These are phyloP conservation scores for Phytophthora cactorum DNA, from an alignment of 352 stramenopile species.

Conservation along the genomic window DNA sequence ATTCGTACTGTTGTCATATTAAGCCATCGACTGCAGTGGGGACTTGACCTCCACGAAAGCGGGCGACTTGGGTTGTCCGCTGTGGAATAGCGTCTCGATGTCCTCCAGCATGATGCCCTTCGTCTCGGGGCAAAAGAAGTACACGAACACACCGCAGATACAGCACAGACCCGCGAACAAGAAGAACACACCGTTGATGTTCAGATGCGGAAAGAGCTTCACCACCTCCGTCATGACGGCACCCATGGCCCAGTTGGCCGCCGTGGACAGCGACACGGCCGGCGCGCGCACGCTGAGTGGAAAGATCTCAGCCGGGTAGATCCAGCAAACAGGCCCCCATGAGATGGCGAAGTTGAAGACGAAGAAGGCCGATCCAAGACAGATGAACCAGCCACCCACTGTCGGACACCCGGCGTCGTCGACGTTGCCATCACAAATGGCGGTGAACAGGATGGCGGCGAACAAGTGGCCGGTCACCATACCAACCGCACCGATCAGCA, in stretches of 20 bases:
- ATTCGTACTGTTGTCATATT: too few relatives aligned
- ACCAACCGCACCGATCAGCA: constrained; percentile 44
- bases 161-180: constrained; percentile 53
- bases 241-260: constrained; percentile 59
- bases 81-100: constrained; percentile 59
- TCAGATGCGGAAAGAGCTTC: constrained; percentile 57
- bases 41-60: constrained; percentile 41
- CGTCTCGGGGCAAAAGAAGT: constrained; percentile 56
- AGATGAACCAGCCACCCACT: constrained; percentile 31
- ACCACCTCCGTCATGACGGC: constrained; percentile 59
- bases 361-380: constrained; percentile 34
- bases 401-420: constrained; percentile 38
- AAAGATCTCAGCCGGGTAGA: constrained; percentile 51
- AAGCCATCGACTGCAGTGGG: not conserved
- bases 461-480: constrained; percentile 55
- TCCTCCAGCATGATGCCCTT: constrained; percentile 62
- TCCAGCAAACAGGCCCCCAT: constrained; percentile 46
- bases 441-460: constrained; percentile 46
- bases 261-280: constrained; percentile 54
- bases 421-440: constrained; percentile 41
- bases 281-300: constrained; percentile 45
- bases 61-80: constrained; percentile 19
- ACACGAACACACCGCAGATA: constrained; percentile 50
- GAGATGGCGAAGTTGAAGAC: constrained; percentile 50
- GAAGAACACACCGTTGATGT: constrained; percentile 54